Percentiles rank a stretch among this genome's conserved stretches.
Evolutionary conservation across 305 asterid species (phyloP).

Genomic region (Petunia hybrid): DNA sequence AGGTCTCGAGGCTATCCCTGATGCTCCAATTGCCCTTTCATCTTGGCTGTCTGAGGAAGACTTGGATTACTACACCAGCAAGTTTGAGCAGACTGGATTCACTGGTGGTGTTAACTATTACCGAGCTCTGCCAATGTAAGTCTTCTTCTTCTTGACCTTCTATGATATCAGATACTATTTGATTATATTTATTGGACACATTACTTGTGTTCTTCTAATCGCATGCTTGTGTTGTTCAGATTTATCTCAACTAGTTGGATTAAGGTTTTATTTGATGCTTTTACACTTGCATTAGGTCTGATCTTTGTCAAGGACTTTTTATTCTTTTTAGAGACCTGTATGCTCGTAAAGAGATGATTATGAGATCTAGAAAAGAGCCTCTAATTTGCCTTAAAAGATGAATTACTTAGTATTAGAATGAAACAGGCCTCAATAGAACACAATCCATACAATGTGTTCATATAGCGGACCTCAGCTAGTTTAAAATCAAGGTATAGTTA

Average conservation of each 20-base stretch:
- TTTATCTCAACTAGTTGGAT: not conserved
- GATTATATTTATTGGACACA: not conserved
- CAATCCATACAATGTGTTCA: not conserved
- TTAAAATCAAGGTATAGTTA: not conserved
- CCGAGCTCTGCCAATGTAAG: constrained; percentile 58
- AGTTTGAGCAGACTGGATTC: constrained; percentile 60
- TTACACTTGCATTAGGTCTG: not conserved
- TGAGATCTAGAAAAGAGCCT: not conserved
- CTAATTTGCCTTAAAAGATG: not conserved
- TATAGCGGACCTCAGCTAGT: not conserved
- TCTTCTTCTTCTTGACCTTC: not conserved
- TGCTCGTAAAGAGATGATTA: not conserved
- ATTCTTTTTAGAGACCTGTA: not conserved
- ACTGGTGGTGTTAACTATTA: constrained; percentile 72
- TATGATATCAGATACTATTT: not conserved
- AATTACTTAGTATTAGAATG: not conserved
- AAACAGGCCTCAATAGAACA: not conserved
- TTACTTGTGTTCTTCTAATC: not conserved
- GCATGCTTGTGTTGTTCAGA: not conserved
- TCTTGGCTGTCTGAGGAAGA: constrained; percentile 72
- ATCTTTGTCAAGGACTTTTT: not conserved
- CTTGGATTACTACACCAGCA: constrained; percentile 52
- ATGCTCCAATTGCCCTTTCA: constrained; percentile 43
- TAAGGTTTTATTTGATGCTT: not conserved
- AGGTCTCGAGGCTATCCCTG: constrained; percentile 50